Evolutionary conservation across 179 eudicot genomes (phyloP).

Genomic region (Heliamphora pulchella): DNA sequence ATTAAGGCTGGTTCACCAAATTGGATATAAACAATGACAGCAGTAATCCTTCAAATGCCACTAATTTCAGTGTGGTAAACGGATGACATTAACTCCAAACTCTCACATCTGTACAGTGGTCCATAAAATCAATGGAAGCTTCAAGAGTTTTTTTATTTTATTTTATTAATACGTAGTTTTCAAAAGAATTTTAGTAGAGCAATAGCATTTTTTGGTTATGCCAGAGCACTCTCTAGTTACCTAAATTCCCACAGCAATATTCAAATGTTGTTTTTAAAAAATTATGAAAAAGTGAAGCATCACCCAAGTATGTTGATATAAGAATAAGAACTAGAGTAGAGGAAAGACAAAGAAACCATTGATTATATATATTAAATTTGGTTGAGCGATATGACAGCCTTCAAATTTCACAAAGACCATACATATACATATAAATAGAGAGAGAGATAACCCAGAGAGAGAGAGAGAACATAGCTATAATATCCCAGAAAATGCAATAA

Average conservation of each 20-base stretch:
- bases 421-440: neutral
- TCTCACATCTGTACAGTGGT: neutral
- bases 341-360: neutral
- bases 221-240: neutral
- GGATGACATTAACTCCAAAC: neutral
- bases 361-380: neutral
- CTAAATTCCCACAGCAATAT: neutral
- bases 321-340: neutral
- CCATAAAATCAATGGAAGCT: neutral
- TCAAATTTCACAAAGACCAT: neutral
- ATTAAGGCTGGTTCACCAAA: neutral
- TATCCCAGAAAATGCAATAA: neutral
- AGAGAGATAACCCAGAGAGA: neutral
- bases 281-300: neutral
- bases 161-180: neutral
- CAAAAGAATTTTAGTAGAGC: neutral
- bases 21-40: neutral
- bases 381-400: neutral
- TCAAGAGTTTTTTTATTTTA: neutral
- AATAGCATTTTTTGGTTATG: neutral
- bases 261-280: neutral
- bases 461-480: neutral
- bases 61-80: neutral
- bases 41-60: constrained; percentile 1
- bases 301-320: neutral